Percentiles rank a stretch among this genome's conserved stretches.
Conservation (phyloP, 2,329 filamentous ascomycete species). For the Nemania serpens region DNA sequence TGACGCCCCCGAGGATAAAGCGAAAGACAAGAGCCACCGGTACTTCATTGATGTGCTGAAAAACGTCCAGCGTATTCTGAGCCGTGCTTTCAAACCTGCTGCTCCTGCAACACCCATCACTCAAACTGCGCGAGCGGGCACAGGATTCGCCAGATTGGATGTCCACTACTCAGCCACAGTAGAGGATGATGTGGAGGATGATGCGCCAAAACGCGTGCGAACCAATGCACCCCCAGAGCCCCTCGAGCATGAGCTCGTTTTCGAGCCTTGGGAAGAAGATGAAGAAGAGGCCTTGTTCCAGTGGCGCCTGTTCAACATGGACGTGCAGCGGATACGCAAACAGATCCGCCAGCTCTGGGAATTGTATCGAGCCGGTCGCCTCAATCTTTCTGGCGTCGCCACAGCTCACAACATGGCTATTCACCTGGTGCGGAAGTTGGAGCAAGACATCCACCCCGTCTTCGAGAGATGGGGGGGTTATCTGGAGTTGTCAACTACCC, state of each 20-base stretch:
- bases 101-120: not conserved
- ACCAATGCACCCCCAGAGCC: not conserved
- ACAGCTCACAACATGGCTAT: slow-evolving; percentile 14
- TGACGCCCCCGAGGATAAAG: not conserved
- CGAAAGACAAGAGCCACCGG: not conserved
- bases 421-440: slow-evolving; percentile 3
- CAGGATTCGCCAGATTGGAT: not conserved
- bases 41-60: slow-evolving; percentile 11
- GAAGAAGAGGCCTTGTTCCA: slow-evolving; percentile 10
- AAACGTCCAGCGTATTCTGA: not conserved
- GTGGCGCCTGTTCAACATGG: slow-evolving; percentile 7
- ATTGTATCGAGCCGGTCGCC: not conserved
- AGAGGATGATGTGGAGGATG: not conserved
- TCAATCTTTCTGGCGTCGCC: not conserved
- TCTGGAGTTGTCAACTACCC: not conserved
- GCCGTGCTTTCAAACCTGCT: not conserved
- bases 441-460: not conserved
- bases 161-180: not conserved
- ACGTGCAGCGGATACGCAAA: slow-evolving; percentile 1
- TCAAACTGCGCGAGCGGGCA: not conserved
- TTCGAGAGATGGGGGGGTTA: slow-evolving; percentile 2
- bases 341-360: slow-evolving; percentile 12
- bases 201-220: not conserved
- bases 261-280: slow-evolving; percentile 12
- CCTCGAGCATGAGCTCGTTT: not conserved